Evolutionary conservation across 306 rosid species (phyloP), one percentile per base, ranked within the genome.

Genomic region (Vicia villosa): DNA sequence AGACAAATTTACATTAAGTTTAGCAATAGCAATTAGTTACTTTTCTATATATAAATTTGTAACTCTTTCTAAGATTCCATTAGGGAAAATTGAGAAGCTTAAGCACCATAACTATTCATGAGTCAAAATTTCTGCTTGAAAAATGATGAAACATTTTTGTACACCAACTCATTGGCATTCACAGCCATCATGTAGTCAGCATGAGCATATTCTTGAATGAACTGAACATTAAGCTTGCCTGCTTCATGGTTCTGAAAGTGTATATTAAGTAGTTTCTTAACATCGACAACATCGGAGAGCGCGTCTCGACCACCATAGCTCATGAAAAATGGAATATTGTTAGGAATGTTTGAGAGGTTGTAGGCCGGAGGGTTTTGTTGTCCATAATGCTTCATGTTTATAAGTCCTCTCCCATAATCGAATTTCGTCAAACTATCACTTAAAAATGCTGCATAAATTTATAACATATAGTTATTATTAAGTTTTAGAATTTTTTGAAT

Each of bases 301-400:
- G 92, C 92, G 17, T 91, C 97, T n/a, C 9, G 19, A 42, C 88
- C 92, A 0, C 97, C 97, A 17, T 86, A 85, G 85, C 91, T 88
- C 20, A 91, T 49, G 76, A 88, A 88, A 8, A 91, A 46, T 24
- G 97, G 86, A 46, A 91, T 60, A 63, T 88, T 14, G 0, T 12
- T 69, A 21, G 97, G 92, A 45, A 91, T 86, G 64, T 83, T 86
- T 14, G 96, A 72, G 30, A 91, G 81, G 85, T 88, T 77, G 36
- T 91, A 91, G 26, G 30, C 0, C 0, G 96, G 97, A 36, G 97
- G 92, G 0, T 3, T 3, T 3, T 40, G 8, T 4, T 71, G 45
- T 32, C 91, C 88, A 11, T 86, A 83, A 32, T 80, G 84, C 69
- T 1, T 0, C 2, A 3, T 1, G 62, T 45, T 49, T 6, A 76